Base-by-base conservation (phyloP, 2,329 filamentous ascomycete genomes). In the Alternaria atra region DNA sequence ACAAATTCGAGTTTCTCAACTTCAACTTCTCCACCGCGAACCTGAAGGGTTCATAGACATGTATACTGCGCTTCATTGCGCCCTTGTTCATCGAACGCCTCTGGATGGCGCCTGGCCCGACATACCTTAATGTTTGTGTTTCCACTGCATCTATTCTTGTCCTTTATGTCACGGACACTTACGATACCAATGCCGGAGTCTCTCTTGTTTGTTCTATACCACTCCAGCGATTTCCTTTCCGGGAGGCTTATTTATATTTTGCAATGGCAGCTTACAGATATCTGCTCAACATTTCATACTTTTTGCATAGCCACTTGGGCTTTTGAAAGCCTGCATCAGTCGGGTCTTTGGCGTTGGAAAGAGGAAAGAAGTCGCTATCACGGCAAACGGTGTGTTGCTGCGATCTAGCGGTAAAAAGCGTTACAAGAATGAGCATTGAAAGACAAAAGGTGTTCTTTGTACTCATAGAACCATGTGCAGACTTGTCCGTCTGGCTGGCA, bases 181-280 rank as follows among this genome's bases (percentile, higher is more conserved):
- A 78, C 64, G 76, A 78, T 73, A 70, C 67, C 67, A 67, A 76
- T 67, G 73, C 63, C 63, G 53, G 42, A 60, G 69, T 69, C 67
- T 51, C 52, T 66, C 65, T 69, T 64, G 64, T 60, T 64, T 73
- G 65, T 70, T 75, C 67, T 76, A 78, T 78, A 78, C 76, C 76
- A 78, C 73, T 69, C 67, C 52, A 69, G 70, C 68, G 65, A 90
- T 74, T 80, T 94, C 51, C 93, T 90, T 81, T 94, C 81, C 17
- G 86, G 93, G 81, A 89, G 54, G 40, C 53, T 55, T 39, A 20
- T 39, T 56, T 29, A 30, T 35, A 52, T 47, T 56, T 56, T 60
- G 42, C 40, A 9, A 27, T n/a, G 32, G 47, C 53, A 42, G 39
- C 51, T 52, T 17, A 57, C 27, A 57, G 20, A 39, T 43, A 61